Base-by-base conservation (phyloP, 208 protist genomes). In the Crithidia acanthocephali region DNA sequence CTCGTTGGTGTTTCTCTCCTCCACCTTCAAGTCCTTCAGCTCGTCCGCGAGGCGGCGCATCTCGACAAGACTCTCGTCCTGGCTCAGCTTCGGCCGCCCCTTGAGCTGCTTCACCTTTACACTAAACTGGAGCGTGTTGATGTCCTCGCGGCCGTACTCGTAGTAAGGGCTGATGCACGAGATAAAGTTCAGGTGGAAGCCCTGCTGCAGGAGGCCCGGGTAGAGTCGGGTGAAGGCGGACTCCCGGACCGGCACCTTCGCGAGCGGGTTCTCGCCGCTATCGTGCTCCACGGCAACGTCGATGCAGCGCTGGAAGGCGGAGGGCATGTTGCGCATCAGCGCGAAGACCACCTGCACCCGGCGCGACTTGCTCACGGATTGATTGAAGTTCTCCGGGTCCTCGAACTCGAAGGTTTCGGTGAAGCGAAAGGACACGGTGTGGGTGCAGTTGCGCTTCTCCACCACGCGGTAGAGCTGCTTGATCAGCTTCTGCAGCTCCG, bases 201-300 rank as follows among this genome's bases (percentile, higher is more conserved):
- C 88, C 44, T 94, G 88, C 69, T 90, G 85, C n/a, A 96, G 72
- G 2, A 94, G 57, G 1, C 75, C 68, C 3, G 88, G 88, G 51
- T 75, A 93, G 7, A 96, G 81, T 58, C 83, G 82, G 47, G 87
- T 94, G 68, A 96, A 85, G 37, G 91, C 88, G 3, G 81, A 84
- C 64, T 96, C 91, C 22, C 91, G 88, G 42, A 81, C 82, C 23
- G 91, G 91, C 37, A 96, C 88, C 78, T 94, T 96, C 2, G 87
- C 88, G 40, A 93, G 53, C 35, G 86, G 84, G 57, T 96, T 96
- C 72, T 93, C 88, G 3, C 88, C 88, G 65, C 84, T 94, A 72
- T 96, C 91, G 64, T 87, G 88, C 73, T 94, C 85, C 30, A 91
- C 85, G 13, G 91, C 91, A 18, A 94, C 85, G 59, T 96, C 86